These are phyloP conservation scores for Cladosporium colombiae DNA, from an alignment of 2,329 filamentous ascomycete species.

Conservation along the genomic window DNA sequence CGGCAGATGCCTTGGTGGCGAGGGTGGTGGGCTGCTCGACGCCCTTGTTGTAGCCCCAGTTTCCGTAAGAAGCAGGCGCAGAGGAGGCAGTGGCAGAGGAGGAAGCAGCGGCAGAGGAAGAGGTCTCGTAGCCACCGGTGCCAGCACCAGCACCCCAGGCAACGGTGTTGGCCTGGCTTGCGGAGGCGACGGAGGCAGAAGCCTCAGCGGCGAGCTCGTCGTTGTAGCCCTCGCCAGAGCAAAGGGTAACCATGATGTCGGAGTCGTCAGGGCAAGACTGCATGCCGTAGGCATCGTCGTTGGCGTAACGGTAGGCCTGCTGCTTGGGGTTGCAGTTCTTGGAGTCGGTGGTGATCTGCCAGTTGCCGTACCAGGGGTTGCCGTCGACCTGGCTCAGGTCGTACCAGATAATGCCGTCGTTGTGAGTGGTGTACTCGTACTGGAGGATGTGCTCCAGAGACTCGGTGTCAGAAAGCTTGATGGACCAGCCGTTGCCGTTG, in stretches of 20 bases:
- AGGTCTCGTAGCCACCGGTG: not conserved
- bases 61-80: slow-evolving; percentile 1
- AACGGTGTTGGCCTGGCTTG: slow-evolving; percentile 28
- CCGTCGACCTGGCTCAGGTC: slow-evolving; percentile 42
- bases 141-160: slow-evolving; percentile 13
- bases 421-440: slow-evolving; percentile 43
- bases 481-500: slow-evolving; percentile 40
- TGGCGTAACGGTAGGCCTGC: slow-evolving; percentile 41
- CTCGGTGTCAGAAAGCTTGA: slow-evolving; percentile 40
- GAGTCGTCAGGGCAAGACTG: slow-evolving; percentile 37
- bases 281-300: slow-evolving; percentile 43
- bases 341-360: slow-evolving; percentile 37
- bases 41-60: slow-evolving; percentile 3
- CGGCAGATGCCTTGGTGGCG: slow-evolving; percentile 16
- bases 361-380: slow-evolving; percentile 41
- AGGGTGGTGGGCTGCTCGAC: slow-evolving; percentile 15
- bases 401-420: slow-evolving; percentile 41
- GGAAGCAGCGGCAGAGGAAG: not conserved
- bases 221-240: slow-evolving; percentile 34
- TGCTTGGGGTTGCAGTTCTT: slow-evolving; percentile 35
- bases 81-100: not conserved
- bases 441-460: slow-evolving; percentile 36
- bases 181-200: slow-evolving; percentile 30
- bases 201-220: slow-evolving; percentile 22
- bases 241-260: slow-evolving; percentile 40